Conservation (phyloP, 768 basidiomycete genomes). For the Punctularia strigosozonata region DNA sequence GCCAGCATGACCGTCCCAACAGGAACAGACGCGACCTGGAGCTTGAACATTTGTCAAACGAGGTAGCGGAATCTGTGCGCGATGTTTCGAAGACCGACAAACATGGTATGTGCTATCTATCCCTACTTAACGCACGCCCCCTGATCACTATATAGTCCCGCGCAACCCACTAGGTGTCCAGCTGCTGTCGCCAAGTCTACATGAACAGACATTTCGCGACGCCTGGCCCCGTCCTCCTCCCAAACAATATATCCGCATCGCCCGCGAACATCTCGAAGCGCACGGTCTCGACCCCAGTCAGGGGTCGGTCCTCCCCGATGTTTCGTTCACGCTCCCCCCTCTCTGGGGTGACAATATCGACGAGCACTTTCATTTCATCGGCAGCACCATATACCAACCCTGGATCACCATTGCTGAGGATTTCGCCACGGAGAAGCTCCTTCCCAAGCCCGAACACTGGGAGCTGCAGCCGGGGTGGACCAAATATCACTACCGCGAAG, state of each 20-base stretch:
- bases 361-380: conserved; percentile 84
- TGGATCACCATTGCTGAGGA: conserved; percentile 60
- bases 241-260: conserved; percentile 54
- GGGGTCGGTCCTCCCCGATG: conserved; percentile 72
- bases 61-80: too few relatives aligned
- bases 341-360: conserved; percentile 74
- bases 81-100: too few relatives aligned
- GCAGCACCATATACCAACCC: conserved; percentile 55
- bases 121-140: too few relatives aligned
- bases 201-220: conserved; percentile 73
- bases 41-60: too few relatives aligned
- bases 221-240: conserved; percentile 52
- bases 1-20: too few relatives aligned
- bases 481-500: conserved; percentile 56
- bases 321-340: conserved; percentile 69
- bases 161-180: conserved; percentile 92
- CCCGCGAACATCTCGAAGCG: conserved; percentile 66
- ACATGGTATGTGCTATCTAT: too few relatives aligned
- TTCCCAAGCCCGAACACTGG: conserved; percentile 48
- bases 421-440: conserved; percentile 41
- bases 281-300: conserved; percentile 75
- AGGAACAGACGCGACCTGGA: too few relatives aligned
- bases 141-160: too few relatives aligned
- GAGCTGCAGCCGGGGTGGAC: conserved; percentile 77
- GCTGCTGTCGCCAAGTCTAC: conserved; percentile 71